Evolutionary conservation across 331 rosid genomes (phyloP).

Genomic region (Spiraea crenata): DNA sequence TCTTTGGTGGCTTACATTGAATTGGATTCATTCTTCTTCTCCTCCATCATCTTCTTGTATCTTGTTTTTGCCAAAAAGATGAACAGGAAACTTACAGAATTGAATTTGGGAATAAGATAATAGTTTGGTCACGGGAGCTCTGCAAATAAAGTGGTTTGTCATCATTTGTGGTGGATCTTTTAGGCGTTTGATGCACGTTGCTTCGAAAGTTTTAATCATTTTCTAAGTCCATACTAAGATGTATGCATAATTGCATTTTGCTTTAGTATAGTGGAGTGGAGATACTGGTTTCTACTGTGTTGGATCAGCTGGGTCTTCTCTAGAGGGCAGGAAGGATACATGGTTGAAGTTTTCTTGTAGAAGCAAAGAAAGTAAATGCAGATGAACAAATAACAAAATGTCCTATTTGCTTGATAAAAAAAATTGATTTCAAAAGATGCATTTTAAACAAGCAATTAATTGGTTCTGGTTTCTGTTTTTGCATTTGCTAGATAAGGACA

Average conservation of each 20-base stretch:
- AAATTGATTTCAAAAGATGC: not conserved
- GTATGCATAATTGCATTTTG: no score
- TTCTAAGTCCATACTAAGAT: not conserved
- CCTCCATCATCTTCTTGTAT: not conserved
- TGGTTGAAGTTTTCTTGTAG: no score
- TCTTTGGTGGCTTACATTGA: no score
- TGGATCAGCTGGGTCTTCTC: no score
- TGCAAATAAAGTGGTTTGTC: not conserved
- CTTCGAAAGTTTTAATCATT: not conserved
- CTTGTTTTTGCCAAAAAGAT: not conserved
- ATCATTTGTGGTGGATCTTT: not conserved
- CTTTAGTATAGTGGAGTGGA: not conserved
- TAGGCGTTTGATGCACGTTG: slow-evolving; percentile 13
- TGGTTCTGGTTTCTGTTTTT: not conserved
- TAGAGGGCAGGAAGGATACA: no score
- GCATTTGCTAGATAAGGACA: not conserved
- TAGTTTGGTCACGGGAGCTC: slow-evolving; percentile 6
- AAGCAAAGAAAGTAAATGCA: no score
- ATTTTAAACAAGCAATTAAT: not conserved
- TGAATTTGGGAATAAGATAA: not conserved
- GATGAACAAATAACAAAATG: no score
- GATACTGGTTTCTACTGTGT: not conserved
- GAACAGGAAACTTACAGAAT: not conserved
- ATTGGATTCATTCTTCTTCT: not conserved
- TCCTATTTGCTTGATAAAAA: not conserved